Base-by-base conservation (phyloP, 2,329 filamentous ascomycete species). In the Claviceps africana region DNA sequence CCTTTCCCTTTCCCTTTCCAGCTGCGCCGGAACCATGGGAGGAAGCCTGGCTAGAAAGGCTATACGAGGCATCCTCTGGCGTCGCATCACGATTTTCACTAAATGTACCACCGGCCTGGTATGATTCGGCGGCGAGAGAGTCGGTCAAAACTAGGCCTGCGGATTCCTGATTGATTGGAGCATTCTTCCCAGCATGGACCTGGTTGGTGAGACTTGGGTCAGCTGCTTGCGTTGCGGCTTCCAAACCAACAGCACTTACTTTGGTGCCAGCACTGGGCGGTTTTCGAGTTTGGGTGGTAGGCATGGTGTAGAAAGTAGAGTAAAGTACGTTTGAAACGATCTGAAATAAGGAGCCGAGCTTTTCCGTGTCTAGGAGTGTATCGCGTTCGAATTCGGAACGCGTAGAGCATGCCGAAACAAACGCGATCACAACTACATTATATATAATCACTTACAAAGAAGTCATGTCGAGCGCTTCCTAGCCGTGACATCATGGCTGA, bases 61-160 rank as follows among this genome's bases (percentile, higher is more conserved):
- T 25, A 19, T 40, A 47, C 4, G 54, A 54, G 37, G 31, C 51
- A 47, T 60, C 60, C 51, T 61, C 61, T 31, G 61, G 53, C 21
- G 56, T 56, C 19, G 74, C 72, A 55, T 75, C 71, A 25, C 73
- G 70, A 67, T 87, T 86, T 53, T 74, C 65, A 42, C 75, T 70
- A 60, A 86, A 88, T 13, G 65, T 70, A 57, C 85, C 86, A 53
- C 75, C 75, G 22, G 70, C 58, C 47, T 72, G 69, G 54, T 80
- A 68, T 0, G 86, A 93, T 61, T 91, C 83, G 54, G 81, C 83
- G 11, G 88, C 88, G 5, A 94, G 80, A 7, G 86, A 91, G 67
- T 85, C 85, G 15, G 76, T 71, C 45, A 76, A 69, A 1, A 91
- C 75, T 28, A 72, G 60, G 50, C 88, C 88, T 5, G 83, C 71